Evolutionary conservation across 1,139 yeast genomes (phyloP), one percentile per base, ranked within the genome.

Genomic region (Saccharomyces hybrid): DNA sequence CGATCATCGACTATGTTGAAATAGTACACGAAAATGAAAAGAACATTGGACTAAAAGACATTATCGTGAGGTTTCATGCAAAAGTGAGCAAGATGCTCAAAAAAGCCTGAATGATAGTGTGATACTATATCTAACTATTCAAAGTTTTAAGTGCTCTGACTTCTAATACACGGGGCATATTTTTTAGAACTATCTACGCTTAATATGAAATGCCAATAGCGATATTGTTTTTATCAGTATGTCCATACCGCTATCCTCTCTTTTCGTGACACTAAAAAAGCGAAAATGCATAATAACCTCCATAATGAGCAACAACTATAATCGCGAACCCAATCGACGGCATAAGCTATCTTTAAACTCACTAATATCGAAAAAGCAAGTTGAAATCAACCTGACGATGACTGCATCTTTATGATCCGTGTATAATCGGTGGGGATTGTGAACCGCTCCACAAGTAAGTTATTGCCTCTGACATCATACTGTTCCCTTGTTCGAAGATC

Each of bases 401-500:
- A 44, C 34, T 65, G 58, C 55, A 65, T 58, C 48, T 62, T 57
- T 16, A 67, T 47, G 7, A 68, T 64, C 47, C 69, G 62, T 44
- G 60, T 62, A 51, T 69, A 69, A 48, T 68, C 70, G n/a, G 62
- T 59, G 0, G 72, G 71, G 8, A 70, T 63, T 11, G 63, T 58
- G 48, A 67, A 68, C 8, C 58, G 58, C 9, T 62, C 59, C 5
- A 52, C 34, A 5, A 57, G 48, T 6, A 64, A 52, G 49, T 67
- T 68, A 55, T 71, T 72, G 0, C 93, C 91, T 59, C 91, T 73
- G 2, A 88, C 90, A 69, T 85, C 91, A 11, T 72, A 74, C 13
- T 72, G 72, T 58, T 88, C 96, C 52, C 69, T 73, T 0, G 86
- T 80, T 5, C 80, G 60, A 8, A 90, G 82, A 67, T 90, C 97